These are phyloP conservation scores for Dactylorhiza incarnata DNA, from an alignment of 106 monocot species.

Conservation along the genomic window DNA sequence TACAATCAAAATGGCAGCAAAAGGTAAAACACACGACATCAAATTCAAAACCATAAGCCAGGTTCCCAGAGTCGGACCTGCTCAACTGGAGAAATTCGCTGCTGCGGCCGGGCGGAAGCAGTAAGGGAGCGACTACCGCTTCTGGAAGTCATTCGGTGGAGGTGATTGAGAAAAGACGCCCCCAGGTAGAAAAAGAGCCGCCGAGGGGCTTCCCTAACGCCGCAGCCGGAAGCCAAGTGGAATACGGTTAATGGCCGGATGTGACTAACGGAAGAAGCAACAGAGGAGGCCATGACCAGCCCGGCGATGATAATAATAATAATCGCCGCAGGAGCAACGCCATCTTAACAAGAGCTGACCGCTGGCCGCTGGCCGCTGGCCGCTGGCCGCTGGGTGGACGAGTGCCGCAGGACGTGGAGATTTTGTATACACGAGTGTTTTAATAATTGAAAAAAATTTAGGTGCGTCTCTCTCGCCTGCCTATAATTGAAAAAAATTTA, in stretches of 20 bases:
- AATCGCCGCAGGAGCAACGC: neutral
- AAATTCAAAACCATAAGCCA: neutral
- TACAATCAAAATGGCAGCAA: slow-evolving; percentile 10
- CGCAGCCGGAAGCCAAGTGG: neutral
- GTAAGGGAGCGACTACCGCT: slow-evolving; percentile 26
- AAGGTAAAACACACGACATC: neutral
- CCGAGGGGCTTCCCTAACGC: slow-evolving; percentile 13
- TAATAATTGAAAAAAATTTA: too few species aligned
- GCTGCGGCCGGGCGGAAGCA: slow-evolving; percentile 47
- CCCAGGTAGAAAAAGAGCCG: slow-evolving; percentile 68
- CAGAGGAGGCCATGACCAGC: slow-evolving; percentile 29
- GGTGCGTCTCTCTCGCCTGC: too few species aligned
- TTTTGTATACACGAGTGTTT: neutral
- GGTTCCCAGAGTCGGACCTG: slow-evolving; percentile 30
- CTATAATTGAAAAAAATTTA: too few species aligned
- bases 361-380: neutral
- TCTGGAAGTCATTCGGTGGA: slow-evolving; percentile 37
- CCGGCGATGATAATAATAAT: slow-evolving; percentile 1
- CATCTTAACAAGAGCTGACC: neutral
- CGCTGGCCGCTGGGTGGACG: neutral
- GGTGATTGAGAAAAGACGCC: slow-evolving; percentile 28
- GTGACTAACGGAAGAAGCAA: slow-evolving; percentile 6
- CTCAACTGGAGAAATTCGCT: slow-evolving; percentile 61
- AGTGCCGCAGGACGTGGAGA: neutral
- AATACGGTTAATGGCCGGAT: neutral